Conservation (phyloP, 225 moss, liverwort and hornwort genomes). For the Anthoceros angustus region DNA sequence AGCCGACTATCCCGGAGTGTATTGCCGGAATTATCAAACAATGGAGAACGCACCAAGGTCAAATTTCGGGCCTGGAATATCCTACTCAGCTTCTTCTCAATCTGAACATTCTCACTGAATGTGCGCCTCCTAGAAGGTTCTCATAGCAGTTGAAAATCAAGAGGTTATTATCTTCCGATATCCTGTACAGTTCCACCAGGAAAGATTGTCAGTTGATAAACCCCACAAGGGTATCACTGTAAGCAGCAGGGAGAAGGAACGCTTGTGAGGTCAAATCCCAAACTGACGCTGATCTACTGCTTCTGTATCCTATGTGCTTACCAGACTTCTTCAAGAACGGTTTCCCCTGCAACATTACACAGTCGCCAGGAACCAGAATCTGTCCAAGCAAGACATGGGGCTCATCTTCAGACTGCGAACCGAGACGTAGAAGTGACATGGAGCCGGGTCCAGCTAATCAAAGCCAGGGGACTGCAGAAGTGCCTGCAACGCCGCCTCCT, state of each 20-base stretch:
- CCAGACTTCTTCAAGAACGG: not conserved
- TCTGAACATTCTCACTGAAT: not conserved
- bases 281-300: no score
- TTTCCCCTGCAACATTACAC: not conserved
- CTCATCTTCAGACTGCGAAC: not conserved
- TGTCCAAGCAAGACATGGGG: not conserved
- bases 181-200: not conserved
- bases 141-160: conserved; percentile 96
- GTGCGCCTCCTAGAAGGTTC: conserved; percentile 27
- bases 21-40: conserved; percentile 67
- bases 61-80: not conserved
- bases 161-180: conserved; percentile 39
- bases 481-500: not conserved
- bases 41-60: conserved; percentile 99
- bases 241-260: not conserved
- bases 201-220: not conserved
- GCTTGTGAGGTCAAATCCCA: not conserved
- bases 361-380: not conserved
- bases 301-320: not conserved
- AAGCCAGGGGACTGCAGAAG: not conserved
- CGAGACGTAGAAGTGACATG: not conserved
- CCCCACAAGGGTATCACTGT: not conserved
- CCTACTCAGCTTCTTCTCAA: not conserved
- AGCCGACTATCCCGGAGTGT: no score
- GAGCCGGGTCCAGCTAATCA: not conserved